Evolutionary conservation across 2,329 filamentous ascomycete species (phyloP).

Genomic region (Cordyceps farinosa): DNA sequence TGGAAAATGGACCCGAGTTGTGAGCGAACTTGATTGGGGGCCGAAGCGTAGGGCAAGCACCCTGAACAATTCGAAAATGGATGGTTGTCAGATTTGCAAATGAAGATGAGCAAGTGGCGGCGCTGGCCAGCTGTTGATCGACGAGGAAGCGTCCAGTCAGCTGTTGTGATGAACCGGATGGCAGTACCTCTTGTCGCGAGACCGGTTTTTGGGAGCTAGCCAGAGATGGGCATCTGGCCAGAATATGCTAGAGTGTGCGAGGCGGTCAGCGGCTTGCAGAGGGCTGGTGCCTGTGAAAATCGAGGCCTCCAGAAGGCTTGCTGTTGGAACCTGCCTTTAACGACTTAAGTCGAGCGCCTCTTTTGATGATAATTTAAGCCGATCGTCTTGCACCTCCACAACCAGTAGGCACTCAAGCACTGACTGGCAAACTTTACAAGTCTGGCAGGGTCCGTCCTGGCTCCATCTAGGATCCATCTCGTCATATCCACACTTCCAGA

Average conservation of each 20-base stretch:
- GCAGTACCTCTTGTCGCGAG: background rate
- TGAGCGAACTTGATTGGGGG: background rate
- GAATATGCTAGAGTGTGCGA: background rate
- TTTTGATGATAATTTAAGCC: slow-evolving; percentile 1
- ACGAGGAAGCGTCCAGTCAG: slow-evolving; percentile 9
- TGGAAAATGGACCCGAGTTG: slow-evolving; percentile 1
- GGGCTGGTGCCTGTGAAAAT: background rate
- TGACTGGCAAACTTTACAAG: background rate
- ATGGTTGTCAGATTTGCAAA: background rate
- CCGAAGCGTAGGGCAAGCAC: slow-evolving; percentile 2
- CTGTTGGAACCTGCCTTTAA: background rate
- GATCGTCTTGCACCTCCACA: background rate
- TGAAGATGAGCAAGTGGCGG: background rate
- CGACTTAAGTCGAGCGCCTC: background rate
- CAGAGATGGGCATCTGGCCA: background rate
- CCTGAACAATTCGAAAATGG: background rate
- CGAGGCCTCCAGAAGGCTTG: background rate
- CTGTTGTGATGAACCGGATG: background rate
- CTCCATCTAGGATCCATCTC: slow-evolving; percentile 14
- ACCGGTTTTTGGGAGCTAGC: background rate
- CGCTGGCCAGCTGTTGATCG: background rate
- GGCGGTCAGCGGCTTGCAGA: background rate
- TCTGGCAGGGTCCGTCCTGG: slow-evolving; percentile 10
- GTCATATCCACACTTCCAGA: background rate
- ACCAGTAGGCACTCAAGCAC: background rate